Evolutionary conservation across 306 rosid genomes (phyloP), one percentile per base, ranked within the genome.

Genomic region (Canavalia ensiformis): DNA sequence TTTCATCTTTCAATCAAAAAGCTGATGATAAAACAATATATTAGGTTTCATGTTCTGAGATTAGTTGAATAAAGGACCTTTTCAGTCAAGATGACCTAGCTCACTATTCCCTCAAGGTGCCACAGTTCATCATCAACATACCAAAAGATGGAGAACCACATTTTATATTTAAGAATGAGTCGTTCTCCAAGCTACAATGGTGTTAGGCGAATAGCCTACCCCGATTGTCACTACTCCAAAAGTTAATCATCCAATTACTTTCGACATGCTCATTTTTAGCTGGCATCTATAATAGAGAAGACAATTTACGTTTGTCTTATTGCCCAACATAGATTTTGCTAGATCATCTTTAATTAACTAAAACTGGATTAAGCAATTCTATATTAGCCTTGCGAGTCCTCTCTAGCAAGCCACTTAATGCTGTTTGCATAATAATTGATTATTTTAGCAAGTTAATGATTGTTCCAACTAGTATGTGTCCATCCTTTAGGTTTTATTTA

Each of bases 251-350:
- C 46, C 64, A n/a, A 47, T 34, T 58, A 49, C 82, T 52, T 79
- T 80, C 69, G 45, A 63, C 82, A 73, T n/a, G 7, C 33, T 50
- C 30, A 74, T 68, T 54, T 80, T 77, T 81, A 72, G 77, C 77
- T 66, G 77, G 80, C 85, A 81, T 77, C 83, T 69, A 84, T 63
- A 29, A 57, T 69, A 54, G 41, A 68, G 62, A 68, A 52, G 51
- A 52, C 80, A 80, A 80, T 52, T 49, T 45, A 62, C 34, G 77
- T 49, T 72, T 72, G 81, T 85, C 88, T 10, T 50, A 39, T 72
- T 37, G 54, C 60, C 57, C 33, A 54, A 70, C 45, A 47, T 41
- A 62, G 54, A 50, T 37, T 80, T 33, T 10, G 13, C 57, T 41
- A 84, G 73, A 62, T 80, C 78, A 34, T 62, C 75, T 69, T 52